Conservation (phyloP, 2,329 filamentous ascomycete species). For the Bipolaris victoriae region DNA sequence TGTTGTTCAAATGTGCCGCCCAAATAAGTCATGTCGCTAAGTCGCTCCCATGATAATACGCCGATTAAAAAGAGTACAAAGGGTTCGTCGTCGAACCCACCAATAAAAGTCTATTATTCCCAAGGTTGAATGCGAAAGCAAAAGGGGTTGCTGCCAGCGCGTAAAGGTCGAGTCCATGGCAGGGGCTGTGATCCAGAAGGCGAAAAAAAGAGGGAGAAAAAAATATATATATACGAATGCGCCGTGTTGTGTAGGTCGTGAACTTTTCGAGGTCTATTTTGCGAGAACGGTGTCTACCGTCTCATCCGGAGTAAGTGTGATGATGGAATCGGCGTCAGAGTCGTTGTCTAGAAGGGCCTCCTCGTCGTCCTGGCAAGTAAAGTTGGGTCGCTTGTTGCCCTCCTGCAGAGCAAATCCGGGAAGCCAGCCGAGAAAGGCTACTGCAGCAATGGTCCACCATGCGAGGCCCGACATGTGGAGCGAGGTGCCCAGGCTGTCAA, state of each 20-base stretch:
- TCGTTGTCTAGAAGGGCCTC: slow-evolving; percentile 39
- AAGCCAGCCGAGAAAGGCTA: slow-evolving; percentile 70
- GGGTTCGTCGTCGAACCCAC: slow-evolving; percentile 4
- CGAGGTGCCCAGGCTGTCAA: slow-evolving; percentile 80
- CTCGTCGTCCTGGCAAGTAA: slow-evolving; percentile 33
- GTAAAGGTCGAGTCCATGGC: not conserved
- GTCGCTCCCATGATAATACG: slow-evolving; percentile 20
- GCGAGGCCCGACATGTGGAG: slow-evolving; percentile 85
- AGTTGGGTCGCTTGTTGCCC: slow-evolving; percentile 50
- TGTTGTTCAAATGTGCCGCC: slow-evolving; percentile 18
- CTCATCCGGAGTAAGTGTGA: slow-evolving; percentile 43
- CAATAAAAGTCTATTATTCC: slow-evolving; percentile 18
- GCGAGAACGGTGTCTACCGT: slow-evolving; percentile 36
- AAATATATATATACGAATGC: slow-evolving; percentile 4
- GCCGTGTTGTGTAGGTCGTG: slow-evolving; percentile 23
- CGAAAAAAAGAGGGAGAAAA: not conserved
- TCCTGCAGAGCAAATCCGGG: slow-evolving; percentile 69
- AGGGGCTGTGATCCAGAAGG: slow-evolving; percentile 11
- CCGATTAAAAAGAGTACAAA: slow-evolving; percentile 10
- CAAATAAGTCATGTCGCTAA: slow-evolving; percentile 17
- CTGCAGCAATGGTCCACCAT: slow-evolving; percentile 87
- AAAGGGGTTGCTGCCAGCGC: slow-evolving; percentile 26
- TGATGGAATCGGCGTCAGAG: slow-evolving; percentile 42
- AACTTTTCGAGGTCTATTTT: slow-evolving; percentile 33
- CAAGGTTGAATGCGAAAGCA: slow-evolving; percentile 13